Evolutionary conservation across 371 early-diverging fungal genomes (phyloP), one percentile per base, ranked within the genome.

Genomic region (Coemansia sp.): DNA sequence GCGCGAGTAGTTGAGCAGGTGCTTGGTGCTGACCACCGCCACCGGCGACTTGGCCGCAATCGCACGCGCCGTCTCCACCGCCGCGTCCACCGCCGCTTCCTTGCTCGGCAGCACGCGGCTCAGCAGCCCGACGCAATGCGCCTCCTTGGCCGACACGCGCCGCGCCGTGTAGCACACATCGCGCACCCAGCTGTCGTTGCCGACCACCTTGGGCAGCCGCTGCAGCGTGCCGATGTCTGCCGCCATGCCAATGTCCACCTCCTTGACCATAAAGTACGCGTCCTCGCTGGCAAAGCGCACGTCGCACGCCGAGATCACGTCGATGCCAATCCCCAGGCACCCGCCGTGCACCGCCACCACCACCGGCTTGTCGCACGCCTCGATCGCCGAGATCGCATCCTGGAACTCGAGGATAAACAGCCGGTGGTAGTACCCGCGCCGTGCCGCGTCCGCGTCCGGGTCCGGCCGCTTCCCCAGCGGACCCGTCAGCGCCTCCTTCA

Each of bases 21-120:
- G 89, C 89, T 98, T 98, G 50, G 92, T 95, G 34, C 95, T 91
- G 14, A 82, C 56, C 7, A 88, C 80, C 12, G 97, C 98, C 33
- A 97, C 82, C 0, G 98, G 98, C 6, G 94, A 91, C 80, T 97
- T 97, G 39, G 82, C 62, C 29, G 95, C 94, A 77, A 98, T 95
- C 14, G 77, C 8, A 7, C 55, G 77, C 9, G 97, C 98, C 0
- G 82, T 80, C 50, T 86, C 83, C 8, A 91, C 12, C 2, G 94
- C 94, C 36, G 79, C 87, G 14, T 37, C 52, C 46, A 74, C 7
- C 18, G 83, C 67, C 48, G 80, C 78, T 40, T 86, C 86, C 50
- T 83, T 71, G 29, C 68, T 83, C 5, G 85, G 80, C 10, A 84
- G 62, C 24, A 94, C 82, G 49, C 83, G 83, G 76, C 84, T 87